Percentiles rank a stretch among this genome's conserved stretches.
Conservation (phyloP, 2,329 filamentous ascomycete genomes). For the Trichophyton benhamiae region DNA sequence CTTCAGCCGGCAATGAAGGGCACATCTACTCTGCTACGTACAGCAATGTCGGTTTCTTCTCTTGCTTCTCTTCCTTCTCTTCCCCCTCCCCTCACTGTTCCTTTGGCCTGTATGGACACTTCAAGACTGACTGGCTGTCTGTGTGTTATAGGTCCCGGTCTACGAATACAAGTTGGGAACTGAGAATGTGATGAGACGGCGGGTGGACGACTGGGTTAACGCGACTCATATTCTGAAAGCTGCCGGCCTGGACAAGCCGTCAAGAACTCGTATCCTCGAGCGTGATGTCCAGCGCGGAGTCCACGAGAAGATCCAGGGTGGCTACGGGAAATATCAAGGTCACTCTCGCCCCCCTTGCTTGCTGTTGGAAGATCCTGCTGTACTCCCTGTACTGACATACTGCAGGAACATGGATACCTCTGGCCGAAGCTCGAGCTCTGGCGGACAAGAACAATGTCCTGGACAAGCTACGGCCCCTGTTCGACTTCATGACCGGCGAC, state of each 20-base stretch:
- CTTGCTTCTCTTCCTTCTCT: constrained; percentile 9
- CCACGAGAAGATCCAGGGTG: constrained; percentile 96
- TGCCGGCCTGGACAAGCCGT: constrained; percentile 93
- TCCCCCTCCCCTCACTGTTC: constrained; percentile 1
- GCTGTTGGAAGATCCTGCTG: too few species aligned
- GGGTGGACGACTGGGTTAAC: constrained; percentile 95
- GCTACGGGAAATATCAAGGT: constrained; percentile 98
- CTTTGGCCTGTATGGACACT: too few species aligned
- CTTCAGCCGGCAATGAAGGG: constrained; percentile 26
- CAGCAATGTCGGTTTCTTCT: constrained; percentile 42
- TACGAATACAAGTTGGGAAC: constrained; percentile 81
- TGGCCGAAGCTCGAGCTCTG: constrained; percentile 65
- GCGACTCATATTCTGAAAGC: constrained; percentile 98
- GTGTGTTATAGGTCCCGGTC: constrained; percentile 61
- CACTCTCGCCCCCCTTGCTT: neutral
- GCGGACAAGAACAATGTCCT: constrained; percentile 79
- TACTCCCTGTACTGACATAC: neutral
- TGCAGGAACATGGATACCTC: constrained; percentile 86
- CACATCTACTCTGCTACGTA: constrained; percentile 54
- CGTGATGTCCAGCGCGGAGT: constrained; percentile 91
- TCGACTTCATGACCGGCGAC: constrained; percentile 75
- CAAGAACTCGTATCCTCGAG: constrained; percentile 86
- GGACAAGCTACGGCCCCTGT: constrained; percentile 72
- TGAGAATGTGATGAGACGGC: constrained; percentile 92
- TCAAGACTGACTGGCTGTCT: neutral